Base-by-base conservation (phyloP, 2,329 filamentous ascomycete genomes). In the Claviceps humidiphila region DNA sequence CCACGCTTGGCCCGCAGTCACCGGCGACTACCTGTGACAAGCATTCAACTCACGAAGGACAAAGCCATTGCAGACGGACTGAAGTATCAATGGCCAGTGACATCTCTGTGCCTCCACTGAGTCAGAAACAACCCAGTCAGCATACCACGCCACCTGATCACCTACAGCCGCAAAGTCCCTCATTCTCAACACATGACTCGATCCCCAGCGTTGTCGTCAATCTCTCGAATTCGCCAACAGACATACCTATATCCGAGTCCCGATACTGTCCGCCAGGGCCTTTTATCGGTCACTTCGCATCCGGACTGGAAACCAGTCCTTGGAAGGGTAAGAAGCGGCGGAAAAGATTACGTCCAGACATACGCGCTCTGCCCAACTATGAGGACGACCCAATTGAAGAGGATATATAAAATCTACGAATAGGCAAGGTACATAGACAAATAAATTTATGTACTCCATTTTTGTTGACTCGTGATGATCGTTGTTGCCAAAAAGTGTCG, bases 301-400 rank as follows among this genome's bases (percentile, higher is more conserved):
- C 55, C 49, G 40, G 40, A 39, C 53, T 37, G 50, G 30, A 22
- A 4, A 45, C 40, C 45, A 48, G 54, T 42, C 53, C 56, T 43
- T 54, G 49, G 43, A 55, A 46, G 20, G 59, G 52, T 47, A 54
- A 48, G 40, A 38, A 24, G 34, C 43, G 49, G 40, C 58, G 60
- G 53, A 56, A 58, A n/a, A 53, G 53, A 9, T 34, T n/a, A 57
- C 59, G 66, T 47, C 65, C 64, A 17, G 61, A 67, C 51, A 64
- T 68, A 51, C 60, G 66, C 49, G 52, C 61, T 17, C 57, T 68
- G 56, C 65, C 66, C 14, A 57, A 64, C 52, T 60, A 64, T 50
- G 55, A 64, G 14, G 62, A 56, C 17, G 66, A 68, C 53, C 64
- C 65, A 45, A 67, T 68, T 49, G 66, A 68, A 16, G 47, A 55